Percentiles rank a stretch among this genome's conserved stretches.
These are phyloP conservation scores for Allantophomopsis lycopodina DNA, from an alignment of 2,329 filamentous ascomycete species.

Conservation along the genomic window DNA sequence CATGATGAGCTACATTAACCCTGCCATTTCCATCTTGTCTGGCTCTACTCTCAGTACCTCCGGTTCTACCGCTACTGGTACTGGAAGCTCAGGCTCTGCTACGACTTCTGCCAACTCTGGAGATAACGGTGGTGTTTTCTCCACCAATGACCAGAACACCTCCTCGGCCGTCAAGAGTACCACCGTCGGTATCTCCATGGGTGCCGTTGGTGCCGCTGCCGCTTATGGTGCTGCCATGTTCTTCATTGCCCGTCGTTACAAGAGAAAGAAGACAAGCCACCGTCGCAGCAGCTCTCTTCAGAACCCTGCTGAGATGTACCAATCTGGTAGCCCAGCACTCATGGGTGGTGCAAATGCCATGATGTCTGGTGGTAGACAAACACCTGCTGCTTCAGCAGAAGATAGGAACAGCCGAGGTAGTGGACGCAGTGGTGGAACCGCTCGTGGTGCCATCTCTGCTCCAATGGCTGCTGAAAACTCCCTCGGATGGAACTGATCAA, in stretches of 20 bases:
- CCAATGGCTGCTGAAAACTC: slow-evolving; percentile 69
- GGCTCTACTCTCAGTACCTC: slow-evolving; percentile 24
- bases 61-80: slow-evolving; percentile 21
- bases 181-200: slow-evolving; percentile 50
- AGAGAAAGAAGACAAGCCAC: slow-evolving; percentile 48
- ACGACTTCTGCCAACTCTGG: slow-evolving; percentile 14
- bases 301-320: slow-evolving; percentile 33
- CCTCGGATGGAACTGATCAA: slow-evolving; percentile 54
- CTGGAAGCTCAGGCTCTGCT: slow-evolving; percentile 21
- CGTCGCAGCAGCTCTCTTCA: slow-evolving; percentile 45
- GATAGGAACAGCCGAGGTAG: slow-evolving; percentile 43
- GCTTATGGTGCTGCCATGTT: slow-evolving; percentile 67
- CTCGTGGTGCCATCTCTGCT: slow-evolving; percentile 55
- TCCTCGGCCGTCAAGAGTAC: slow-evolving; percentile 47
- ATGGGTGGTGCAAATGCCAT: slow-evolving; percentile 32
- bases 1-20: slow-evolving; percentile 72
- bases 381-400: slow-evolving; percentile 18
- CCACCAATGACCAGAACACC: slow-evolving; percentile 23
- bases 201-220: slow-evolving; percentile 51
- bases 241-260: slow-evolving; percentile 59
- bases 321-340: slow-evolving; percentile 24
- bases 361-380: slow-evolving; percentile 21
- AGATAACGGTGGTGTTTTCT: slow-evolving; percentile 24
- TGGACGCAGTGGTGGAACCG: slow-evolving; percentile 25
- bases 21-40: slow-evolving; percentile 42